These are phyloP conservation scores for Tilletia indica DNA, from an alignment of 1,284 basidiomycete genomes.

Conservation along the genomic window DNA sequence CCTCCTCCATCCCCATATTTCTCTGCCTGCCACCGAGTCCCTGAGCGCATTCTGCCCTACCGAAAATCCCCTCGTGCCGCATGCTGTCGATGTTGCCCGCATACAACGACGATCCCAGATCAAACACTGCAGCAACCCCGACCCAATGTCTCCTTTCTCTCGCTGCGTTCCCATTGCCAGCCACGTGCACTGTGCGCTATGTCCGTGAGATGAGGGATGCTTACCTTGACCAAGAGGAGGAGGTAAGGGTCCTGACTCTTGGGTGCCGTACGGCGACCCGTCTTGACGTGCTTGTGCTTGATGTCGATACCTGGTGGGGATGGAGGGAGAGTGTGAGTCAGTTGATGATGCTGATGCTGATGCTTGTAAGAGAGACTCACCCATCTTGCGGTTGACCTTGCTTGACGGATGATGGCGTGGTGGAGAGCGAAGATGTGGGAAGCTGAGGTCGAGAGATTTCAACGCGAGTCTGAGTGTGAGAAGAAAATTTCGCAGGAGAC, in stretches of 20 bases:
- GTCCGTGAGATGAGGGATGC: conserved; percentile 34
- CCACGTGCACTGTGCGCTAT: background rate
- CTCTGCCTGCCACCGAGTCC: no score
- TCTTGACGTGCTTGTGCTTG: conserved; percentile 97
- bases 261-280: conserved; percentile 88
- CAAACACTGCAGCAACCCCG: no score
- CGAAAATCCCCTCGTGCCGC: no score
- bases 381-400: conserved; percentile 7
- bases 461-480: background rate
- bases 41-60: no score
- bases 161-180: background rate
- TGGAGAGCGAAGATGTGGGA: no score
- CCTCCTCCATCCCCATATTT: no score
- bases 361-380: background rate
- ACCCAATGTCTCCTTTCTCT: background rate
- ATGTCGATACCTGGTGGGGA: conserved; percentile 87
- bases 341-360: background rate
- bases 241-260: conserved; percentile 99
- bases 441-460: no score
- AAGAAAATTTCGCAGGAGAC: background rate
- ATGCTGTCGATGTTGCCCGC: no score
- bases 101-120: no score
- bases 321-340: background rate
- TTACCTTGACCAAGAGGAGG: conserved; percentile 93
- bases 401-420: background rate